Conservation (phyloP, 352 stramenopile species). For the Poterioochromonas sp. region DNA sequence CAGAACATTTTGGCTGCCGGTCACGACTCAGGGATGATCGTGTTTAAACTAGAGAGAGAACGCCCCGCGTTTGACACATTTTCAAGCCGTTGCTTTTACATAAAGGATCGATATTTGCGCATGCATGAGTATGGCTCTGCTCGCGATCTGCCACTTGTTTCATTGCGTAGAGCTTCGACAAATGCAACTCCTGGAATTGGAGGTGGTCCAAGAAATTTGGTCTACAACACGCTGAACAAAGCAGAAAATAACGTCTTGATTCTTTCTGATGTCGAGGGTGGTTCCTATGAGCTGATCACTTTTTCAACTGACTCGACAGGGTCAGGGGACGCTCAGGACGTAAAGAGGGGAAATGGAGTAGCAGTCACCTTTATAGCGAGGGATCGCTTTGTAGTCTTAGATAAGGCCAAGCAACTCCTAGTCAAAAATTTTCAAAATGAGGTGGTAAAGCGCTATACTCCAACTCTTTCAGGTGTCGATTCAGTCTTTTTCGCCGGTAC, state of each 20-base stretch:
- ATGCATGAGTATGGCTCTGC: conserved; percentile 79
- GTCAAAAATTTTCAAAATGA: conserved; percentile 99
- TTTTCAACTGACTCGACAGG: conserved; percentile 55
- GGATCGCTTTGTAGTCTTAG: conserved; percentile 94
- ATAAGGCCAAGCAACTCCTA: conserved; percentile 76
- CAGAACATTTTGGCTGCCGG: conserved; percentile 96
- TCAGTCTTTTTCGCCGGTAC: conserved; percentile 89
- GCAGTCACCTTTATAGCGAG: conserved; percentile 91
- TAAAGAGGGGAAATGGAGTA: conserved; percentile 81
- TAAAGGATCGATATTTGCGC: conserved; percentile 93
- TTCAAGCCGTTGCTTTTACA: conserved; percentile 77
- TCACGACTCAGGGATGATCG: conserved; percentile 99
- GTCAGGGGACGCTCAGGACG: conserved; percentile 69
- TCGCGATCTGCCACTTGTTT: conserved; percentile 67
- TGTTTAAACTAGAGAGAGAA: conserved; percentile 97
- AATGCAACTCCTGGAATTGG: conserved; percentile 74
- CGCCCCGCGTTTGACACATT: conserved; percentile 80
- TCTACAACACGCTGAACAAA: conserved; percentile 92
- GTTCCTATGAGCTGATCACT: conserved; percentile 93
- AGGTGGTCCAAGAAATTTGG: conserved; percentile 79
- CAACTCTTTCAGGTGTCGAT: conserved; percentile 86
- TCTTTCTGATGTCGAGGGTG: conserved; percentile 86
- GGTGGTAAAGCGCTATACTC: conserved; percentile 91
- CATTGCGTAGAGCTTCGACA: conserved; percentile 62
- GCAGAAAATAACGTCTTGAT: conserved; percentile 85